Conservation (phyloP, 2,329 filamentous ascomycete species). For the Zasmidium angulare region DNA sequence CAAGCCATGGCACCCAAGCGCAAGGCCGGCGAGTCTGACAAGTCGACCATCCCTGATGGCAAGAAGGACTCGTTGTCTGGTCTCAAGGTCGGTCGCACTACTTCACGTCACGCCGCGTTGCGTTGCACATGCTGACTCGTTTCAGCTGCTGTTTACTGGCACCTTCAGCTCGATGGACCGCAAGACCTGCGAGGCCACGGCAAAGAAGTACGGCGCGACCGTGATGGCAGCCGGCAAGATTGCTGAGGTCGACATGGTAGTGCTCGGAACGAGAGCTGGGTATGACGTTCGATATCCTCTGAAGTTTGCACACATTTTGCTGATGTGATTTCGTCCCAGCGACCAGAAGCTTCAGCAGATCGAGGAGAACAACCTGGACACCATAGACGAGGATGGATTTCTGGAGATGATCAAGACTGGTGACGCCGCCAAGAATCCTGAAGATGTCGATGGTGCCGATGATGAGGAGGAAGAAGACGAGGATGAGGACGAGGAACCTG, state of each 20-base stretch:
- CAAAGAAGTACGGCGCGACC: constrained; percentile 12
- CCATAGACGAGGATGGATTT: constrained; percentile 19
- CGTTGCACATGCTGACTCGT: neutral
- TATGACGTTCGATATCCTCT: neutral
- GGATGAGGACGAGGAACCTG: neutral
- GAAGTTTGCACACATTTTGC: neutral
- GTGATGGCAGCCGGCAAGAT: constrained; percentile 13
- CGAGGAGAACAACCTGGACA: constrained; percentile 13
- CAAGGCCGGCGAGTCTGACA: constrained; percentile 2
- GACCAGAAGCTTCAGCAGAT: constrained; percentile 24
- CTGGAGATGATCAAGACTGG: constrained; percentile 14
- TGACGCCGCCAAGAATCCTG: neutral
- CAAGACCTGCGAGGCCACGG: constrained; percentile 16
- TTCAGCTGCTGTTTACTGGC: constrained; percentile 11
- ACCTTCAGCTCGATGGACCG: constrained; percentile 14
- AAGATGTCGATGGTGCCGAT: neutral
- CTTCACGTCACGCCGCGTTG: neutral
- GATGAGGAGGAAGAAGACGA: constrained; percentile 1
- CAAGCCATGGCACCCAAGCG: neutral
- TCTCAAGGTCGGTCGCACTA: neutral
- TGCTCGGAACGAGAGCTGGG: constrained; percentile 19
- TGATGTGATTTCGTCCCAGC: neutral
- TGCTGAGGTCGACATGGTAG: constrained; percentile 11
- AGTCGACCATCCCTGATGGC: constrained; percentile 8
- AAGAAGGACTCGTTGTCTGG: constrained; percentile 4